Evolutionary conservation across 352 stramenopile genomes (phyloP).

Genomic region (Phytophthora pluvialis): DNA sequence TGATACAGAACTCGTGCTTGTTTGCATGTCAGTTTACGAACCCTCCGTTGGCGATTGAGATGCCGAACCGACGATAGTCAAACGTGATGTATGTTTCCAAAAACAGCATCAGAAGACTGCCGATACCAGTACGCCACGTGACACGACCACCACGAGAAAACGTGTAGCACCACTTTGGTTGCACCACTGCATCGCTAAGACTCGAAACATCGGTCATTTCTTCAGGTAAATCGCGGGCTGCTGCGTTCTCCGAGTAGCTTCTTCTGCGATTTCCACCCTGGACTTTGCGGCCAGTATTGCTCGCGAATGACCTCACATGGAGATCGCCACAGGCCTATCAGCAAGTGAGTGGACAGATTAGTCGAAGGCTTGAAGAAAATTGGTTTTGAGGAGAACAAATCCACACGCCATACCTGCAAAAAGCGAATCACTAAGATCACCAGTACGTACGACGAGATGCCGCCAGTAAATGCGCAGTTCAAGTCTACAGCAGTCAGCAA

Average conservation of each 20-base stretch:
- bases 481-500: conserved; percentile 63
- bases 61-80: conserved; percentile 82
- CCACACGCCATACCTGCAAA: conserved; percentile 68
- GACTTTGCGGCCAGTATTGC: conserved; percentile 22
- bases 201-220: conserved; percentile 24
- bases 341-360: not conserved
- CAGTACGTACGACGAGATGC: conserved; percentile 96
- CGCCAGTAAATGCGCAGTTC: conserved; percentile 94
- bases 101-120: conserved; percentile 77
- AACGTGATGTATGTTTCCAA: conserved; percentile 88
- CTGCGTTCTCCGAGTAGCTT: conserved; percentile 43
- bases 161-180: conserved; percentile 61
- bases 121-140: conserved; percentile 76
- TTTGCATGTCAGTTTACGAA: conserved; percentile 28
- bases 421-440: conserved; percentile 96
- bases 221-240: conserved; percentile 24
- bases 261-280: conserved; percentile 30
- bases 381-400: not conserved
- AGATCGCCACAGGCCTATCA: conserved; percentile 72
- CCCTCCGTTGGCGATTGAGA: conserved; percentile 77
- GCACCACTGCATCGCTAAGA: conserved; percentile 16
- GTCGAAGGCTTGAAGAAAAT: not conserved
- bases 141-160: conserved; percentile 70
- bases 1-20: not conserved
- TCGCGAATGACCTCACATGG: conserved; percentile 60